Conservation (phyloP, 805 yeast genomes). For the Hanseniaspora clermontiae region DNA sequence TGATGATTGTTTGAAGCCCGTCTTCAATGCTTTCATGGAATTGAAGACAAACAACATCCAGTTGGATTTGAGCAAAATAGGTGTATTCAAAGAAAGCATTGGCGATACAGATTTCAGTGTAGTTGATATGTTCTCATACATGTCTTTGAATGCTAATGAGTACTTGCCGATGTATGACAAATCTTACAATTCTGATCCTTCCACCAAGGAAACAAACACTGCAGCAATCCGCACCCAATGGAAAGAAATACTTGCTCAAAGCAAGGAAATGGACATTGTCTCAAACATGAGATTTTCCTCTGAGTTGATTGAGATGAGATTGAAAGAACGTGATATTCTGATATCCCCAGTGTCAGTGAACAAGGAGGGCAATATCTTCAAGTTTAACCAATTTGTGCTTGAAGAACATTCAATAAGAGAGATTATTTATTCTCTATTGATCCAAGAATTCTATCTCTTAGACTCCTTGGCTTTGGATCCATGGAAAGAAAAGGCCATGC, state of each 20-base stretch:
- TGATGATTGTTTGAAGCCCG: not conserved
- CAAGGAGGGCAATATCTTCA: not conserved
- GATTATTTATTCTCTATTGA: not conserved
- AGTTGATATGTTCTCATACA: not conserved
- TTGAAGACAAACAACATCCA: not conserved
- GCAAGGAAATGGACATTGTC: not conserved
- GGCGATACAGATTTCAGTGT: not conserved
- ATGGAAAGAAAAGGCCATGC: conserved; percentile 15
- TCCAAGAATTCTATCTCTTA: not conserved
- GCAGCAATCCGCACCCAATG: not conserved
- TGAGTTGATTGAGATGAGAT: not conserved
- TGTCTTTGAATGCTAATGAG: not conserved
- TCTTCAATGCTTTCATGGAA: not conserved
- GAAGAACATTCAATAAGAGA: not conserved
- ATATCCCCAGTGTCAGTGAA: not conserved
- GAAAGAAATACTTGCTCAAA: not conserved
- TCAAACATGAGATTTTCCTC: not conserved
- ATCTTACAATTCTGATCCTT: not conserved
- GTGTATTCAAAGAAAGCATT: not conserved
- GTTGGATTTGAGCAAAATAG: not conserved
- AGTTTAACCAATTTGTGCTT: not conserved
- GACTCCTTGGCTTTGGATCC: conserved; percentile 16
- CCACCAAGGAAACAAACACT: not conserved
- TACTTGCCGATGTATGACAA: not conserved
- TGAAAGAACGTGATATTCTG: not conserved